Conservation (phyloP, 352 stramenopile species). For the Phytophthora hybrid region DNA sequence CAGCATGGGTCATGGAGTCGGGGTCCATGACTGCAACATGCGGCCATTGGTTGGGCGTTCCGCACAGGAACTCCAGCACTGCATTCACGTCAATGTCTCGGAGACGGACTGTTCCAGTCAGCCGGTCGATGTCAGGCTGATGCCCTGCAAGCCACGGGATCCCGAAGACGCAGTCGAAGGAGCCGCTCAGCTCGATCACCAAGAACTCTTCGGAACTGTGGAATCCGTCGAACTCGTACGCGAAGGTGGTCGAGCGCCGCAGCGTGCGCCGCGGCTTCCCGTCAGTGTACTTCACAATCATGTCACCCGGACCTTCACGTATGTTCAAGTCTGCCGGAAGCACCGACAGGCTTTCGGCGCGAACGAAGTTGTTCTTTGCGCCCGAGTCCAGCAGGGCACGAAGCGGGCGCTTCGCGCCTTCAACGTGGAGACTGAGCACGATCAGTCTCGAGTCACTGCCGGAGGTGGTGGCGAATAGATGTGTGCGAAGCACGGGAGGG, state of each 20-base stretch:
- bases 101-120: too few relatives aligned
- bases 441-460: constrained; percentile 28
- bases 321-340: constrained; percentile 22
- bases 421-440: constrained; percentile 20
- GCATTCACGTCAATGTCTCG: too few relatives aligned
- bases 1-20: too few relatives aligned
- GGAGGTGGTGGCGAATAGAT: constrained; percentile 25
- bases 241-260: constrained; percentile 17
- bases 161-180: constrained; percentile 41
- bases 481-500: background rate
- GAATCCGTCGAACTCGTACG: constrained; percentile 35
- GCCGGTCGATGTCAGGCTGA: constrained; percentile 2
- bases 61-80: too few relatives aligned
- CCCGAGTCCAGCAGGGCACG: constrained; percentile 28
- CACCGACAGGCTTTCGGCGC: constrained; percentile 12
- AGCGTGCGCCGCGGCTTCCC: constrained; percentile 15
- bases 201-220: constrained; percentile 29
- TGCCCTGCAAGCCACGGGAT: constrained; percentile 41
- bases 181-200: constrained; percentile 37
- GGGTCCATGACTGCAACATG: constrained; percentile 1
- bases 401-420: constrained; percentile 7
- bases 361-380: constrained; percentile 41
- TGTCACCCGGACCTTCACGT: constrained; percentile 4
- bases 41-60: background rate
- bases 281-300: constrained; percentile 35